Conservation (phyloP, 805 yeast species). For the Kuraishia floccosa region DNA sequence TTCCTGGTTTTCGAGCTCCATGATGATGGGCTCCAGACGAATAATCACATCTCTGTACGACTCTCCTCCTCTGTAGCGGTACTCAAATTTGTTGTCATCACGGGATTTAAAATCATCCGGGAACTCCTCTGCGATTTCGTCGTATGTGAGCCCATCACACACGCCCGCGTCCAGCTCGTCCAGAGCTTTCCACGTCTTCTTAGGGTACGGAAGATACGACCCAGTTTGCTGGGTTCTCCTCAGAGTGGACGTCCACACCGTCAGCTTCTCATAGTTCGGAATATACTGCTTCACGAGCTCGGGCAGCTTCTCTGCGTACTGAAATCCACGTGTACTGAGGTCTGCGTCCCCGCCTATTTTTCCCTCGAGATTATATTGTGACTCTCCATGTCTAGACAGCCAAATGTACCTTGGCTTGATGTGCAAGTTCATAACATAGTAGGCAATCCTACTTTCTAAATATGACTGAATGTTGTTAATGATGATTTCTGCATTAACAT, state of each 20-base stretch:
- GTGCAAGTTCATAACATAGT: conserved; percentile 91
- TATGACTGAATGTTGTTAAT: conserved; percentile 83
- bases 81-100: conserved; percentile 91
- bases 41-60: conserved; percentile 92
- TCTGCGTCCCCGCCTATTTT: conserved; percentile 94
- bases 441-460: conserved; percentile 84
- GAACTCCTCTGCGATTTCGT: conserved; percentile 71
- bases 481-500: conserved; percentile 80
- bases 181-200: conserved; percentile 90
- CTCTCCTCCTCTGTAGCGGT: conserved; percentile 95
- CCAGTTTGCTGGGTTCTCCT: conserved; percentile 91
- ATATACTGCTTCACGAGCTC: conserved; percentile 56
- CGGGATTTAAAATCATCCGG: conserved; percentile 96
- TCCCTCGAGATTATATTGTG: conserved; percentile 83
- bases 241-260: conserved; percentile 94
- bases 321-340: conserved; percentile 71
- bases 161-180: conserved; percentile 97
- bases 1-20: conserved; percentile 97
- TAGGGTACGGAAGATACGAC: conserved; percentile 64
- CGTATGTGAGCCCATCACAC: conserved; percentile 95
- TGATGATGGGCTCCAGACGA: conserved; percentile 90
- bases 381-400: conserved; percentile 94
- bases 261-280: conserved; percentile 52
- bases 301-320: conserved; percentile 76
- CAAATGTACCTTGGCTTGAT: conserved; percentile 87